Evolutionary conservation across 495 filamentous ascomycete species (phyloP).

Genomic region (Penicillium dipodomyicola): DNA sequence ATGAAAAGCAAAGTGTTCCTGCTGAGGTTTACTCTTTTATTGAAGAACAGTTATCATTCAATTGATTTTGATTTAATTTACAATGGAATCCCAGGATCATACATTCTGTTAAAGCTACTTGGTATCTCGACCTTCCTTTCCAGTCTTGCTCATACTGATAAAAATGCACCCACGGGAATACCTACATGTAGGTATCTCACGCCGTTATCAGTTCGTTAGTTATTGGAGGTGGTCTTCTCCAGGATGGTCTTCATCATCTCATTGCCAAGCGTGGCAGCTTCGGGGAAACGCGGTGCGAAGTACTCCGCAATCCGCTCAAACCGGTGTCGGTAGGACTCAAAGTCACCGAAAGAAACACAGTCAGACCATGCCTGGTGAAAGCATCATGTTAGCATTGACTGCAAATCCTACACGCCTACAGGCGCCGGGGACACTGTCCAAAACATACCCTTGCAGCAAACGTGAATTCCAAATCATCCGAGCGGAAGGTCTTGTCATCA

Average conservation of each 20-base stretch:
- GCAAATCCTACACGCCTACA: background rate
- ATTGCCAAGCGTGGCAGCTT: constrained; percentile 82
- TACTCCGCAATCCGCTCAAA: constrained; percentile 87
- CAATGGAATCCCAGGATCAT: background rate
- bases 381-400: constrained; percentile 9
- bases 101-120: background rate
- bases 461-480: constrained; percentile 94
- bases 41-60: background rate
- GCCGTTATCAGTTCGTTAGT: constrained; percentile 13
- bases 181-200: constrained; percentile 2
- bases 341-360: constrained; percentile 84
- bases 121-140: background rate
- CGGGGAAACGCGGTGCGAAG: constrained; percentile 84
- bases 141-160: background rate
- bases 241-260: constrained; percentile 96
- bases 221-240: constrained; percentile 61
- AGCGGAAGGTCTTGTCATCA: constrained; percentile 81
- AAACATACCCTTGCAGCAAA: constrained; percentile 76
- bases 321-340: constrained; percentile 82
- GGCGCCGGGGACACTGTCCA: background rate
- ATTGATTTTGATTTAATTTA: background rate
- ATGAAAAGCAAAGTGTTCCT: background rate
- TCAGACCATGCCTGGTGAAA: constrained; percentile 77
- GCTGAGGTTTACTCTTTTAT: background rate
- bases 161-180: background rate